Base-by-base conservation (phyloP, 352 stramenopile genomes). In the Pythium dissotocum region DNA sequence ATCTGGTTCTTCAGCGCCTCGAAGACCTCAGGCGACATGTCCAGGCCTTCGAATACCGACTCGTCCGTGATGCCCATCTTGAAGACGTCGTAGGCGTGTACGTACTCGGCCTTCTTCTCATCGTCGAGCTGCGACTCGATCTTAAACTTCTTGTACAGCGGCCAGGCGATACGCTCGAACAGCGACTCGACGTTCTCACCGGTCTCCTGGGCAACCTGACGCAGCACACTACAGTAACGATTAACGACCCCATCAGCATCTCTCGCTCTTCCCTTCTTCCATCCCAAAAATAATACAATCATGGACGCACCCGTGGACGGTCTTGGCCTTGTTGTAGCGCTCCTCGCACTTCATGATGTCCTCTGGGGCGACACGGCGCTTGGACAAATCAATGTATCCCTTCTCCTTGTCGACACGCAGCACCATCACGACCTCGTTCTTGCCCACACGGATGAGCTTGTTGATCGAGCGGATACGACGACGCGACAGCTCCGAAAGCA, bases 361-460 rank as follows among this genome's bases (percentile, higher is more conserved):
- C 77, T 99, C 98, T 1, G 97, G 96, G 40, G 92, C 97, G n/a
- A 99, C 98, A 63, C 98, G 94, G 57, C 98, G 94, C 82, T 99
- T 99, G 52, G 92, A 99, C 61, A 99, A 79, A 93, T 99, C 98
- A 77, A 99, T 99, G 87, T 99, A 99, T 28, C 98, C 95, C 87
- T 99, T 99, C 71, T 99, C 98, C 79, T 99, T 99, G 83, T 99
- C 98, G 10, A 99, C 98, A 87, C 98, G 94, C 48, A 99, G 82
- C 52, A 99, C 98, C 97, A 99, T 99, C 36, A 99, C 98, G 55
- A 99, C 97, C 83, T 99, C 98, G 77, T 99, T 99, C 70, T 98
- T 97, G 67, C 98, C 98, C n/a, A 99, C 97, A 36, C 98, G 94
- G 71, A 99, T 99, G 30, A 99, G 86, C 86, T 99, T 99, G 81